A percentile compares a stretch with the other conserved stretches of the same genome.
phyloP scores from a whole-genome alignment of 495 filamentous ascomycete genomes.

The Hypoxylon rickii region DNA sequence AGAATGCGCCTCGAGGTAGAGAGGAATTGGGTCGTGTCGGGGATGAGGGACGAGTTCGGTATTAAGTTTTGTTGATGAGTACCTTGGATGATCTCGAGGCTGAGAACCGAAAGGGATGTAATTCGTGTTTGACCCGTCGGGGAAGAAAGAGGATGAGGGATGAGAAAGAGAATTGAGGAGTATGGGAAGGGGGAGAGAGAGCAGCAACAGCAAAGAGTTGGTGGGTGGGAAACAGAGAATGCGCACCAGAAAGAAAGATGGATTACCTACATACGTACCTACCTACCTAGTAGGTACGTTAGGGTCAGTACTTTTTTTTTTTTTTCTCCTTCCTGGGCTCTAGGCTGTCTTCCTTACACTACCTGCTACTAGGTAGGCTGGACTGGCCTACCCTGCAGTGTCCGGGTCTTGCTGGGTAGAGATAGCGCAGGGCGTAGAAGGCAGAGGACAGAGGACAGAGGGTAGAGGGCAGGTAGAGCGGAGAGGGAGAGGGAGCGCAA shows the following conservation, averaged over 20 bases:
- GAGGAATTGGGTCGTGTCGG: conserved; percentile 31
- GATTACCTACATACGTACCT: conserved; percentile 17
- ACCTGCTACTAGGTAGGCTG: not conserved
- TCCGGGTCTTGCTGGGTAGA: no score
- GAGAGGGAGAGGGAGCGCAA: conserved; percentile 22
- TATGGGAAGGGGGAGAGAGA: conserved; percentile 39
- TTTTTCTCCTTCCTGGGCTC: conserved; percentile 1
- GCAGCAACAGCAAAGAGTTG: conserved; percentile 34
- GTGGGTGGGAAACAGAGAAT: conserved; percentile 41
- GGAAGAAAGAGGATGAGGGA: conserved; percentile 23
- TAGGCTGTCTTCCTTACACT: no score
- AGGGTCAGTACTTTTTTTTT: not conserved
- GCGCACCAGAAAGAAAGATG: conserved; percentile 30
- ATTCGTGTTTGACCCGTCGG: conserved; percentile 33
- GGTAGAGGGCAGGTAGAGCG: conserved; percentile 17
- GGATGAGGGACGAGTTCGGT: conserved; percentile 28
- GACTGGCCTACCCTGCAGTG: conserved; percentile 21
- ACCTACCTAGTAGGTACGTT: not conserved
- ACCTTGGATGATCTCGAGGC: conserved; percentile 33
- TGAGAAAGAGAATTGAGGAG: conserved; percentile 36
- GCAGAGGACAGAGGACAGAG: no score
- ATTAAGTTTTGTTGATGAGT: conserved; percentile 32
- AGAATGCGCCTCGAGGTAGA: conserved; percentile 36
- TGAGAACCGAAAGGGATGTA: conserved; percentile 23
- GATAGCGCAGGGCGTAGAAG: no score